A percentile compares a stretch with the other conserved stretches of the same genome.
Evolutionary conservation across 805 yeast species (phyloP).

Genomic region (Ogataea siamensis): DNA sequence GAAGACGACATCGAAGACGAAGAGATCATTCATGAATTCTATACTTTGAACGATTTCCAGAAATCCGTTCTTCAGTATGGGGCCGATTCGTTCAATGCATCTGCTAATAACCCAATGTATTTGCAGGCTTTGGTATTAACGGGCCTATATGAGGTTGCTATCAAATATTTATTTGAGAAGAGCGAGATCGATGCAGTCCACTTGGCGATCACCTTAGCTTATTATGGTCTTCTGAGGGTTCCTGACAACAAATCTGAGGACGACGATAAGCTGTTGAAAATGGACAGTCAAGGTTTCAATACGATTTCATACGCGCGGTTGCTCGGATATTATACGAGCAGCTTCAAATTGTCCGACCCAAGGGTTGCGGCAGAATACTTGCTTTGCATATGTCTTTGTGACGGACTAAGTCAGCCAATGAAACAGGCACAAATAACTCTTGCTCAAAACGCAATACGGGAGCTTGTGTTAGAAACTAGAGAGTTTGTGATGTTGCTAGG

Average conservation of each 20-base stretch:
- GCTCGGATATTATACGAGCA: slow-evolving; percentile 76
- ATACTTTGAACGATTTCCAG: slow-evolving; percentile 73
- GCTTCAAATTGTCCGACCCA: slow-evolving; percentile 83
- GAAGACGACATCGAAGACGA: slow-evolving; percentile 42
- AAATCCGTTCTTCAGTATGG: slow-evolving; percentile 70
- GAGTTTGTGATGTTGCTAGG: slow-evolving; percentile 83
- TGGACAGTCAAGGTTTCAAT: slow-evolving; percentile 31
- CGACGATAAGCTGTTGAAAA: slow-evolving; percentile 30
- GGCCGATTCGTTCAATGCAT: slow-evolving; percentile 61
- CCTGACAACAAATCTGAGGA: slow-evolving; percentile 14
- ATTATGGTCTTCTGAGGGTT: slow-evolving; percentile 65
- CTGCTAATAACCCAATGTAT: slow-evolving; percentile 66
- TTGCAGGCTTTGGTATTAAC: slow-evolving; percentile 69
- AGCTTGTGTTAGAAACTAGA: slow-evolving; percentile 80
- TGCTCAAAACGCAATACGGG: slow-evolving; percentile 77
- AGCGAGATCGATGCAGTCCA: slow-evolving; percentile 89
- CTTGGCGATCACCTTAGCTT: slow-evolving; percentile 75
- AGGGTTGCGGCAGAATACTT: slow-evolving; percentile 89
- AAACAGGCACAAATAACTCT: slow-evolving; percentile 47
- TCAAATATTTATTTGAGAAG: slow-evolving; percentile 56
- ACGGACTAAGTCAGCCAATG: slow-evolving; percentile 27
- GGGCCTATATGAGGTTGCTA: slow-evolving; percentile 82
- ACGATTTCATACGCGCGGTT: slow-evolving; percentile 55
- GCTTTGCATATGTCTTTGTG: slow-evolving; percentile 60
- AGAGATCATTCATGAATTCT: slow-evolving; percentile 63